A percentile compares a stretch with the other conserved stretches of the same genome.
These are phyloP conservation scores for Nicotiana undulata DNA, from an alignment of 257 asterid species.

Conservation along the genomic window DNA sequence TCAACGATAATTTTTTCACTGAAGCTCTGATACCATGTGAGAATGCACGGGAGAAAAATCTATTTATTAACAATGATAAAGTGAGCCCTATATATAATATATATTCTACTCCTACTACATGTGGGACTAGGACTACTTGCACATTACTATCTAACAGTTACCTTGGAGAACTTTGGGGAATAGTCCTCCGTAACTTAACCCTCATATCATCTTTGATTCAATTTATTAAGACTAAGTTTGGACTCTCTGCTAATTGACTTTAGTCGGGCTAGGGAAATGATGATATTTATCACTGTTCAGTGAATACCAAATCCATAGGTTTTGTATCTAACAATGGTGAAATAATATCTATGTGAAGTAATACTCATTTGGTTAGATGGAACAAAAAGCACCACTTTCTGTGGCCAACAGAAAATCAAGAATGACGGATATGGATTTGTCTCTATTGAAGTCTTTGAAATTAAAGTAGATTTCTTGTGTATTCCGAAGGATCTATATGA, in stretches of 20 bases:
- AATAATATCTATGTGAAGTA: background rate
- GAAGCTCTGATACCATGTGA: no score
- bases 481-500: background rate
- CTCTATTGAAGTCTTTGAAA: background rate
- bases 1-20: no score
- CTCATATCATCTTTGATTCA: background rate
- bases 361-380: background rate
- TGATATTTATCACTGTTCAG: background rate
- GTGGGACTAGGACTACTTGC: no score
- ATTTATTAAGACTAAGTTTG: background rate
- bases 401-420: background rate
- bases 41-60: no score
- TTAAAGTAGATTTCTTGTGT: background rate
- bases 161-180: background rate
- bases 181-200: background rate
- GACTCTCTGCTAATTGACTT: background rate
- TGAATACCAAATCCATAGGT: background rate
- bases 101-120: no score
- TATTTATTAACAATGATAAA: no score
- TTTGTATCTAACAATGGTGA: background rate
- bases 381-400: background rate
- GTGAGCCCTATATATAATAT: no score
- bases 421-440: background rate
- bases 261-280: background rate
- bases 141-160: no score